Conservation (phyloP, 306 rosid species). For the Prunus campanulata region DNA sequence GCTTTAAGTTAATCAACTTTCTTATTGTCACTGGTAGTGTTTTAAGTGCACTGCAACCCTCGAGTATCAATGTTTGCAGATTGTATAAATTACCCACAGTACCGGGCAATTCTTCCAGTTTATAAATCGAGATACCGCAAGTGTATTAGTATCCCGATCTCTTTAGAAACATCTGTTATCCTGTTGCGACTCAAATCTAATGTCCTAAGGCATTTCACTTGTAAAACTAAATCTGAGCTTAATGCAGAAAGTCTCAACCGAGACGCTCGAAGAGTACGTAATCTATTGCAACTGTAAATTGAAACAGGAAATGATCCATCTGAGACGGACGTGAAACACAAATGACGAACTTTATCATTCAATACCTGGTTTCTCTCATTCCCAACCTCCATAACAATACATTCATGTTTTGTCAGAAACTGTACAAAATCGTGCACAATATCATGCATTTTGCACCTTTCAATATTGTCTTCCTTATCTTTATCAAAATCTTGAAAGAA, state of each 20-base stretch:
- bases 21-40: not conserved
- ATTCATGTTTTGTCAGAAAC: constrained; percentile 1
- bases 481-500: constrained; percentile 5
- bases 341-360: not conserved
- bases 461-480: not conserved
- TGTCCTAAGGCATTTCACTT: not conserved
- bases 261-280: not conserved
- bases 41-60: fast-evolving
- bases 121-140: not conserved
- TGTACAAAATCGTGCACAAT: constrained; percentile 13
- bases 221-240: not conserved
- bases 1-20: not conserved
- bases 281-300: not conserved
- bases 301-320: not conserved
- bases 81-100: constrained; percentile 1
- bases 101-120: not conserved
- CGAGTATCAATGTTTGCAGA: not conserved
- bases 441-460: constrained; percentile 12
- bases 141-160: not conserved
- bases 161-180: not conserved
- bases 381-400: not conserved
- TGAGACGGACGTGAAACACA: not conserved
- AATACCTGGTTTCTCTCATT: not conserved
- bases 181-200: not conserved
- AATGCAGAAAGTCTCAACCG: not conserved